These are phyloP conservation scores for Blastocladiella britannica DNA, from an alignment of 192 early-diverging fungal genomes.

Conservation along the genomic window DNA sequence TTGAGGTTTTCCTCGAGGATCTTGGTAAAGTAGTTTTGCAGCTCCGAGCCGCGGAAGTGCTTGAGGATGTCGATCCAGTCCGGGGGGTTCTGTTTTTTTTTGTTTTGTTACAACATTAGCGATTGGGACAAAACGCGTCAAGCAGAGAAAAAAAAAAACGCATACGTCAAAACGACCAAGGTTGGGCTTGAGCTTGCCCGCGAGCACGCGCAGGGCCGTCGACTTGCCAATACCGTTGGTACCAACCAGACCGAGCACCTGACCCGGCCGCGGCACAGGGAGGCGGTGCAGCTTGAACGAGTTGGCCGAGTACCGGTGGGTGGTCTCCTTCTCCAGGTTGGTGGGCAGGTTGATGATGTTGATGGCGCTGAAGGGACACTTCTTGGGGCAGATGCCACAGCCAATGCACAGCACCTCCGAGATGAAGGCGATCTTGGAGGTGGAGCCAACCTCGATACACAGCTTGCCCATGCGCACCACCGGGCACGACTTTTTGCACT, in stretches of 20 bases:
- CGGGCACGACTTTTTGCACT: slow-evolving; percentile 91
- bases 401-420: slow-evolving; percentile 94
- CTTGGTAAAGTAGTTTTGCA: slow-evolving; percentile 98
- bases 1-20: slow-evolving; percentile 88
- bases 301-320: slow-evolving; percentile 89
- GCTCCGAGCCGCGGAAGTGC: slow-evolving; percentile 86
- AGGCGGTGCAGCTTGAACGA: slow-evolving; percentile 95
- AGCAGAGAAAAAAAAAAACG: background rate
- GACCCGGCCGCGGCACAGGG: slow-evolving; percentile 83
- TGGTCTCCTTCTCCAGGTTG: slow-evolving; percentile 80
- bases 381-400: slow-evolving; percentile 93
- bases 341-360: slow-evolving; percentile 92
- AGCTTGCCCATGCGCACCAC: slow-evolving; percentile 91
- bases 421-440: slow-evolving; percentile 77
- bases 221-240: slow-evolving; percentile 93
- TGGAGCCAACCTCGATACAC: slow-evolving; percentile 73
- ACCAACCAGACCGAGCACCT: slow-evolving; percentile 90
- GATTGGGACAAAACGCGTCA: background rate
- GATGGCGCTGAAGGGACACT: slow-evolving; percentile 95
- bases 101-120: background rate
- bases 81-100: slow-evolving; percentile 35
- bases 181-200: slow-evolving; percentile 89
- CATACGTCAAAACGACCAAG: slow-evolving; percentile 53
- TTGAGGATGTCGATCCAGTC: slow-evolving; percentile 93
- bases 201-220: slow-evolving; percentile 83